Evolutionary conservation across 768 basidiomycete genomes (phyloP).

Genomic region (Lactarius trivialis): DNA sequence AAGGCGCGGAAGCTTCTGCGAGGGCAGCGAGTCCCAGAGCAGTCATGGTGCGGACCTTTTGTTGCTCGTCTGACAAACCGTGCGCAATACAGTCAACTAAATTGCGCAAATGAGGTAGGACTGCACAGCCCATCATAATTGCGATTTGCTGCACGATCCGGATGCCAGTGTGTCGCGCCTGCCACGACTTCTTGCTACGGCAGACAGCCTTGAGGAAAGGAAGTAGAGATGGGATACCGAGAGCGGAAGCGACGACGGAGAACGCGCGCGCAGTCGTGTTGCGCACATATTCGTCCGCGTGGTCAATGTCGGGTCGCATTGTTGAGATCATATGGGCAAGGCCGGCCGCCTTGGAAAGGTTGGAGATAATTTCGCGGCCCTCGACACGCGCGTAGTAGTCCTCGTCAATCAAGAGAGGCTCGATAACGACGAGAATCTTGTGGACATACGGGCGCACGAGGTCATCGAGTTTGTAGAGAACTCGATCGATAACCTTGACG

Average conservation of each 20-base stretch:
- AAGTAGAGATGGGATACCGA: conserved; percentile 94
- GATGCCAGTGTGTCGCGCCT: conserved; percentile 98
- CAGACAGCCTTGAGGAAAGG: conserved; percentile 99
- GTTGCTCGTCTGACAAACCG: conserved; percentile 89
- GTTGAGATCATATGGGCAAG: conserved; percentile 99
- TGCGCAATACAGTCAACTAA: conserved; percentile 94
- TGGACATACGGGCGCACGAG: conserved; percentile 98
- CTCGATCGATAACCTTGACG: conserved; percentile 98
- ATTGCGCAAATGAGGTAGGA: conserved; percentile 93
- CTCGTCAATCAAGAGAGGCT: conserved; percentile 96
- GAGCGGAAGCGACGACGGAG: conserved; percentile 97
- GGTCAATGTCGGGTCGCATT: conserved; percentile 99
- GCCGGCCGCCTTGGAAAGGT: conserved; percentile 96
- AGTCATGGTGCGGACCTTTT: conserved; percentile 95
- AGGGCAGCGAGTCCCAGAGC: conserved; percentile 87
- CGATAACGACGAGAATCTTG: conserved; percentile 99
- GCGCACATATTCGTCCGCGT: conserved; percentile 97
- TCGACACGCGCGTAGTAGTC: conserved; percentile 96
- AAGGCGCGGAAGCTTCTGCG: conserved; percentile 76
- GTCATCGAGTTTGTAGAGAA: conserved; percentile 98
- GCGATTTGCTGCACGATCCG: conserved; percentile 99
- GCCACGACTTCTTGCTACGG: conserved; percentile 99
- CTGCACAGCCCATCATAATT: conserved; percentile 99
- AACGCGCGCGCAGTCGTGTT: conserved; percentile 99
- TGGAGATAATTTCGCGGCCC: conserved; percentile 98